A percentile compares a stretch with the other conserved stretches of the same genome.
Conservation (phyloP, 1,139 yeast species). For the Saccharomyces hybrid region DNA sequence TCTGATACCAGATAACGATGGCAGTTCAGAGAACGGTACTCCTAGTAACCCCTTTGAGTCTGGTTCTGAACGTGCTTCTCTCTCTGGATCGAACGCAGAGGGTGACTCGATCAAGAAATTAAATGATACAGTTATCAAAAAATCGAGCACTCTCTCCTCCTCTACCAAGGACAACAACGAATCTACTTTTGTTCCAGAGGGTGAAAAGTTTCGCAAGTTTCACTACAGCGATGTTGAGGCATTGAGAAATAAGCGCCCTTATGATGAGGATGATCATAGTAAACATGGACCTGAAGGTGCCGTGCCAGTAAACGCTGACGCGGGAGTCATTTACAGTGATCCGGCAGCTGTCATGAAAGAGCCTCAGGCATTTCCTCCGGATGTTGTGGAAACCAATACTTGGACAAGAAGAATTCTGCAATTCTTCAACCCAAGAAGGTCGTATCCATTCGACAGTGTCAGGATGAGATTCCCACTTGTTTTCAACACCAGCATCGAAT, state of each 20-base stretch:
- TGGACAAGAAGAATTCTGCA: constrained; percentile 25
- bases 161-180: constrained; percentile 5
- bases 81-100: not conserved
- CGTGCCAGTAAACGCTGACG: constrained; percentile 19
- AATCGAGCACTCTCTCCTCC: constrained; percentile 1
- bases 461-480: constrained; percentile 32
- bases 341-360: constrained; percentile 18
- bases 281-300: constrained; percentile 11
- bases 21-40: not conserved
- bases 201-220: constrained; percentile 23
- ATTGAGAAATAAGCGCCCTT: constrained; percentile 5
- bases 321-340: constrained; percentile 22
- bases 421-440: constrained; percentile 33
- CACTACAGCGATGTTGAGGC: constrained; percentile 19
- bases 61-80: not conserved
- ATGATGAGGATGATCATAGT: constrained; percentile 2
- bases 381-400: constrained; percentile 10
- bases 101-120: not conserved
- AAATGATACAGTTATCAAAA: not conserved
- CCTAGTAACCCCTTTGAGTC: not conserved
- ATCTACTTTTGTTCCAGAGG: constrained; percentile 24
- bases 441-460: constrained; percentile 30
- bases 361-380: constrained; percentile 21
- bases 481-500: constrained; percentile 34
- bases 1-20: constrained; percentile 10